These are phyloP conservation scores for Dipteronia sinensis DNA, from an alignment of 345 rosid genomes.

Conservation along the genomic window DNA sequence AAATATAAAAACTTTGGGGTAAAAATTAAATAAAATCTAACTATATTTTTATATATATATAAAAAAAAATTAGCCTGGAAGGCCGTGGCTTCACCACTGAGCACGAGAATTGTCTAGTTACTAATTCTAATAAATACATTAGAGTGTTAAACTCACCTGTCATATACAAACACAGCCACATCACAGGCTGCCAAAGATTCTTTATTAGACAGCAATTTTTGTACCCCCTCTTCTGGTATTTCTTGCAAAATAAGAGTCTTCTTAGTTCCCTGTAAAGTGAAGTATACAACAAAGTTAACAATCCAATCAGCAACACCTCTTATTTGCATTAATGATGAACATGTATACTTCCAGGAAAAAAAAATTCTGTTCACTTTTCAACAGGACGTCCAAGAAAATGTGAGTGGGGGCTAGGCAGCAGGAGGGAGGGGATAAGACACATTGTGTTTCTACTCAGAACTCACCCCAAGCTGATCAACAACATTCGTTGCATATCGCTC, in stretches of 20 bases:
- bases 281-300: conserved; percentile 17
- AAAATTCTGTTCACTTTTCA: background rate
- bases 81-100: no score
- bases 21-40: no score
- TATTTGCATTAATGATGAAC: conserved; percentile 6
- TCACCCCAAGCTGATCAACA: conserved; percentile 70
- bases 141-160: conserved; percentile 48
- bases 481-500: conserved; percentile 62
- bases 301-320: conserved; percentile 15
- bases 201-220: conserved; percentile 46
- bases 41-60: no score
- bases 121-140: conserved; percentile 6
- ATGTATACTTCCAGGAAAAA: background rate
- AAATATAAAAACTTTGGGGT: no score
- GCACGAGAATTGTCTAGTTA: background rate
- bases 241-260: conserved; percentile 73
- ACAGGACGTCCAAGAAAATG: background rate
- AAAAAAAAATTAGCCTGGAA: no score
- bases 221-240: conserved; percentile 68
- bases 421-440: background rate
- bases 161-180: conserved; percentile 73
- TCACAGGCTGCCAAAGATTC: conserved; percentile 68
- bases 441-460: conserved; percentile 26
- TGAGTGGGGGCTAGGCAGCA: background rate
- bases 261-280: conserved; percentile 50